phyloP scores from a whole-genome alignment of 1,139 yeast genomes.

The Suhomyces bribrorum region DNA sequence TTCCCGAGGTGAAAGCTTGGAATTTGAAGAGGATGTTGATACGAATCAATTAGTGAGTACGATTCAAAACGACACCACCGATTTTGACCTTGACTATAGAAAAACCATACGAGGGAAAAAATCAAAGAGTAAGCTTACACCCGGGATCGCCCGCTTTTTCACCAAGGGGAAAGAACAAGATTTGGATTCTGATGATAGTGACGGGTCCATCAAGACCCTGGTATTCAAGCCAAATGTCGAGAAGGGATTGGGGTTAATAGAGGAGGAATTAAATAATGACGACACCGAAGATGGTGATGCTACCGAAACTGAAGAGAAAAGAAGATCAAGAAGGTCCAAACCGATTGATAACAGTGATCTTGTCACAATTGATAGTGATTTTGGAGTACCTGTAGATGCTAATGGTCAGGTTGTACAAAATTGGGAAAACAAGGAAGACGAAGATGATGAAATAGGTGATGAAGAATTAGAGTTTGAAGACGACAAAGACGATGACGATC shows the following conservation, averaged over 20 bases:
- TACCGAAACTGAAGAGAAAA: conserved; percentile 15
- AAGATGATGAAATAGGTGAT: conserved; percentile 8
- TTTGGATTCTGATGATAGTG: conserved; percentile 20
- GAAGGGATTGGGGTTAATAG: conserved; percentile 20
- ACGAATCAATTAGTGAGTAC: neutral
- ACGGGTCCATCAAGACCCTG: conserved; percentile 20
- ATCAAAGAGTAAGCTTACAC: conserved; percentile 7
- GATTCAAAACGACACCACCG: neutral
- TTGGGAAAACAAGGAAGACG: conserved; percentile 12
- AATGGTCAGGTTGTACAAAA: conserved; percentile 22
- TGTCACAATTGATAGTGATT: conserved; percentile 36
- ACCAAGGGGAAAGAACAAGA: conserved; percentile 10
- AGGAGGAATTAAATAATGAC: conserved; percentile 19
- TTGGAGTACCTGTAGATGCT: conserved; percentile 31
- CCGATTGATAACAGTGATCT: conserved; percentile 18
- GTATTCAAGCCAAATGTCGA: conserved; percentile 11
- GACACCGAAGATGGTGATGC: conserved; percentile 18
- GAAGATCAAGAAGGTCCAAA: conserved; percentile 6
- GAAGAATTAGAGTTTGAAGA: conserved; percentile 10
- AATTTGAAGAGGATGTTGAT: conserved; percentile 5
- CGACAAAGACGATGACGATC: conserved; percentile 10
- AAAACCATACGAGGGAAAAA: conserved; percentile 17
- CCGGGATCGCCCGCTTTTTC: conserved; percentile 25
- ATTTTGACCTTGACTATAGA: conserved; percentile 9
- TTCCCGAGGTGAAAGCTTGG: conserved; percentile 3